A percentile compares a stretch with the other conserved stretches of the same genome.
Conservation (phyloP, 306 rosid genomes). For the Castanea sativa region DNA sequence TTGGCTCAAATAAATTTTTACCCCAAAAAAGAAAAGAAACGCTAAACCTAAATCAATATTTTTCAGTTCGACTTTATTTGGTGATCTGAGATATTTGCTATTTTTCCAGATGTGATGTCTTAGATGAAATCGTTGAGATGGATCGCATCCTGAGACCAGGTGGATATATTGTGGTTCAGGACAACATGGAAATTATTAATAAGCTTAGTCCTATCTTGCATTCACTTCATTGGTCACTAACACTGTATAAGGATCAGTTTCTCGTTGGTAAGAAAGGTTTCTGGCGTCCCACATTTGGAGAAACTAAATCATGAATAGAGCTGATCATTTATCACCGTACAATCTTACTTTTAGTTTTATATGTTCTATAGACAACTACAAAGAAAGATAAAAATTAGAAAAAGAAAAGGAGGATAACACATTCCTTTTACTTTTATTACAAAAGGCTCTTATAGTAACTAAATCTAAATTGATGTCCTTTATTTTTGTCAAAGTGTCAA, state of each 20-base stretch:
- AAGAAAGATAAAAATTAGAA: background rate
- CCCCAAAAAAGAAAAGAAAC: background rate
- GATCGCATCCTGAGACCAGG: conserved; percentile 84
- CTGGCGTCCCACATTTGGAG: conserved; percentile 62
- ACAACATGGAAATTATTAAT: conserved; percentile 56
- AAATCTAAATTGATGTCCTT: background rate
- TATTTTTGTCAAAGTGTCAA: background rate
- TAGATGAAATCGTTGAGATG: conserved; percentile 64
- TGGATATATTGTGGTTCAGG: conserved; percentile 68
- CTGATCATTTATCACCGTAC: background rate
- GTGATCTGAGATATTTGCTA: background rate
- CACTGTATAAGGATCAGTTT: conserved; percentile 46
- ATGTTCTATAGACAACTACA: conserved; percentile 12
- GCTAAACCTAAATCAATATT: background rate
- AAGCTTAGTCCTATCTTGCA: conserved; percentile 57
- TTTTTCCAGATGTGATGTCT: conserved; percentile 62
- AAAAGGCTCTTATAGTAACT: background rate
- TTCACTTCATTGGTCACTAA: conserved; percentile 77
- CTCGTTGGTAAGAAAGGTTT: conserved; percentile 74
- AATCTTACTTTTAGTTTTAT: background rate
- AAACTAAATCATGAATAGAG: conserved; percentile 10
- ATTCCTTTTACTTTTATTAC: background rate
- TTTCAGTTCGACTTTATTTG: background rate
- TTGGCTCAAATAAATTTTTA: background rate
- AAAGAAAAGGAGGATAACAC: background rate